Base-by-base conservation (phyloP, 2,329 filamentous ascomycete genomes). In the Ophiostoma tasmaniense region DNA sequence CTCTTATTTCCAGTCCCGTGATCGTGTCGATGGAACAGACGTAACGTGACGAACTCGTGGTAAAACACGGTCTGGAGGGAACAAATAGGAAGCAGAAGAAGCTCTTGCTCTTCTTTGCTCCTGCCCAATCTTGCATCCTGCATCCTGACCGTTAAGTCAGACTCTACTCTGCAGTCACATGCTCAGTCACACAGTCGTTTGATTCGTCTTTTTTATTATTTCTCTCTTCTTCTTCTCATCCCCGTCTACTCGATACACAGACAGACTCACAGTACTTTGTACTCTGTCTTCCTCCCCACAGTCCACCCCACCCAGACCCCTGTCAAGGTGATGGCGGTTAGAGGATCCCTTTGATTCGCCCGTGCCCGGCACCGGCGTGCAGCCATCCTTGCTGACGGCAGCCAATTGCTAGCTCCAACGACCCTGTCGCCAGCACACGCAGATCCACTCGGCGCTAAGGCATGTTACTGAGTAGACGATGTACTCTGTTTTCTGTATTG, bases 401-500 rank as follows among this genome's bases (percentile, higher is more conserved):
- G 70, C 72, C 72, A 73, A 73, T 73, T 70, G 67, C 66, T 67
- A 67, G 66, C 65, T 67, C 67, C 50, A 73, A 67, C 59, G 55
- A 66, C 70, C 72, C 70, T 71, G 70, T 64, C 52, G 70, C 67
- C 70, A 71, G 67, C 71, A 71, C 69, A 70, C 59, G 20, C 66
- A 67, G 70, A 68, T 70, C 72, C 71, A 71, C 67, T 70, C 68
- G 68, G 72, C 72, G 72, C 71, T 72, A 72, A 71, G 37, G 37
- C 14, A 39, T 39, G 10, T 39, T 33, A 33, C 33, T 33, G n/a
- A n/a, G n/a, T n/a, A n/a, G n/a, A n/a, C n/a, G n/a, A n/a, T 33
- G 33, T 33, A 33, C 33, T 33, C 33, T 33, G 33, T 33, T 33
- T 33, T 33, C 33, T 33, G 33, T 33, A 33, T 33, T n/a, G n/a